Evolutionary conservation across 202 grass and related monocot genomes (phyloP), one percentile per base, ranked within the genome.

Genomic region (Bolboschoenoplectus hybrid): DNA sequence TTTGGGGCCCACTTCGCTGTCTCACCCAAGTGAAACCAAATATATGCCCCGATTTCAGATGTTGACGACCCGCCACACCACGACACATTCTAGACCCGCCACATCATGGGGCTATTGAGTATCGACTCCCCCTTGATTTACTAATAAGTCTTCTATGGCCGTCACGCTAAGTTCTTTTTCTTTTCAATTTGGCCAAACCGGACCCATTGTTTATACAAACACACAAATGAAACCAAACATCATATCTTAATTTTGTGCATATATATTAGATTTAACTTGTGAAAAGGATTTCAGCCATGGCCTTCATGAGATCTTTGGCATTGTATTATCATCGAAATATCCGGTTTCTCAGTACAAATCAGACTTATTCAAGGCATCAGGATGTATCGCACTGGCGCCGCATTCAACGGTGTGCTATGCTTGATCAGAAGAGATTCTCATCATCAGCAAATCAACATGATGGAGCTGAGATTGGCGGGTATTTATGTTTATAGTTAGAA

Each of bases 251-350:
- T 61, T n/a, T n/a, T 5, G 17, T 20, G 57, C n/a, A 61, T 61
- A 61, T n/a, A n/a, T 61, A 19, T 16, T n/a, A 60, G 16, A 26
- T 26, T 26, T 26, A 32, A 19, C 82, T 38, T 63, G 39, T n/a
- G 26, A 26, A 74, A 46, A 77, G 32, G 73, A n/a, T 55, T 47
- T 64, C 14, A 49, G 57, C 38, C 9, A 86, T 89, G 84, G 63
- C 84, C 7, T 71, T 94, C 0, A 3, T 90, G 7, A 91, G 84
- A 64, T 87, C 73, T 5, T 85, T 91, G 16, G 75, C 63, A 45
- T 90, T 84, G 7, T 72, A 82, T 73, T 91, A 90, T 67, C 85
- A 63, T 26, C 88, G 55, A 47, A 88, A 91, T 32, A 7, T 82
- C 44, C 75, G 61, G 9, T 66, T 82, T 52, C 63, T 70, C 8